Percentiles rank a stretch among this genome's conserved stretches.
These are phyloP conservation scores for Brassica napus DNA, from an alignment of 345 rosid species.

Conservation along the genomic window Da-Ae NC_063440.1:22374001-22374500, in stretches of 20 bases:
- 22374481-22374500: neutral
- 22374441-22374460: too few species aligned
- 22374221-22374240: neutral
- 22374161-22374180: neutral
- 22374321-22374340: neutral
- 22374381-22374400: neutral
- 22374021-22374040: neutral
- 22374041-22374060: conserved; percentile 78
- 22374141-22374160: neutral
- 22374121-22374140: conserved; percentile 4
- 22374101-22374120: conserved; percentile 58
- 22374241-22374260: conserved; percentile 1
- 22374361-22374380: neutral
- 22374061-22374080: conserved; percentile 98
- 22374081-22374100: conserved; percentile 87
- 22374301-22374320: neutral
- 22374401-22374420: too few species aligned
- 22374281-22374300: neutral
- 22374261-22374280: neutral
- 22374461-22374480: too few species aligned
- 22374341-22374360: neutral
- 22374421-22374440: too few species aligned
- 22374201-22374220: neutral
- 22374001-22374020: neutral
- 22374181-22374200: neutral